Conservation (phyloP, 352 stramenopile species). For the Phytophthora podocarpi region DNA sequence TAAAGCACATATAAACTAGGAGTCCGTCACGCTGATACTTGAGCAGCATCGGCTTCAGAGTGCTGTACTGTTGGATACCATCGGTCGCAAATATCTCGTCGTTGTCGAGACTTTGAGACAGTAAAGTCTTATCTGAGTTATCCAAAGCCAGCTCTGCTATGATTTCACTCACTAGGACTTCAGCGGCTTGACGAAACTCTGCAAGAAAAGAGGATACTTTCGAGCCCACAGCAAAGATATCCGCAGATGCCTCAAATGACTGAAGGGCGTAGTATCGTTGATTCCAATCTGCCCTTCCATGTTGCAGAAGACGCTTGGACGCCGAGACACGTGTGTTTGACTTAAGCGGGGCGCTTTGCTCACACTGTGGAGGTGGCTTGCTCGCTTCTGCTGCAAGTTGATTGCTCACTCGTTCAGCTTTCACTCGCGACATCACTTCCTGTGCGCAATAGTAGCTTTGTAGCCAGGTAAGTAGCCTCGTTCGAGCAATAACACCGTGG, state of each 20-base stretch:
- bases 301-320: constrained; percentile 13
- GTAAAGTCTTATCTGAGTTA: constrained; percentile 25
- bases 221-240: constrained; percentile 25
- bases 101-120: constrained; percentile 15
- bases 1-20: constrained; percentile 40
- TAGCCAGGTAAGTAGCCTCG: constrained; percentile 48
- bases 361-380: background rate
- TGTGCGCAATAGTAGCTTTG: constrained; percentile 43
- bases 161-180: constrained; percentile 37
- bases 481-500: constrained; percentile 45
- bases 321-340: constrained; percentile 12
- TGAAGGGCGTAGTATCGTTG: constrained; percentile 22
- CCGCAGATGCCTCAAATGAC: background rate
- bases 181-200: constrained; percentile 46
- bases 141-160: constrained; percentile 42
- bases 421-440: constrained; percentile 31
- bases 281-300: constrained; percentile 32
- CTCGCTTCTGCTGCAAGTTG: constrained; percentile 15
- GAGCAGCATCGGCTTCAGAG: constrained; percentile 1
- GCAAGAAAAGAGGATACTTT: constrained; percentile 36
- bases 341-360: background rate
- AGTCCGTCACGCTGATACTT: constrained; percentile 45
- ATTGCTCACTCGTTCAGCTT: constrained; percentile 24
- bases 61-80: constrained; percentile 10
- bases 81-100: constrained; percentile 53